Base-by-base conservation (phyloP, 2,329 filamentous ascomycete species). In the Phyllosticta capitalensis region DNA sequence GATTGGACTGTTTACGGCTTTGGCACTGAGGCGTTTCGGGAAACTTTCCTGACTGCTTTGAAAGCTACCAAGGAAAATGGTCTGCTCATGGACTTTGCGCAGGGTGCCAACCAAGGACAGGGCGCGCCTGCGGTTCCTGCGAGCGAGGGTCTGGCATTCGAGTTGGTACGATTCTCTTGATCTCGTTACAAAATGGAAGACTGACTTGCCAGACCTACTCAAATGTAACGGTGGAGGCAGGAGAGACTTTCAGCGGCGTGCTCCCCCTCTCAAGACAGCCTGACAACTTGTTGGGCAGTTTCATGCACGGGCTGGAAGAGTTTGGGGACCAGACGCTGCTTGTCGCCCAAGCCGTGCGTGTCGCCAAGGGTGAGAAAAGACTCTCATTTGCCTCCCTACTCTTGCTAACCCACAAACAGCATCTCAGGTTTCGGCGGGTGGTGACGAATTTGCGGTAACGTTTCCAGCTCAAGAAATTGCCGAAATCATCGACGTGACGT, bases 81-180 rank as follows among this genome's bases (percentile, higher is more conserved):
- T 0, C 52, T 79, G 9, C 58, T 74, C 4, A 71, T 81, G 64
- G 78, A 81, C 62, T 77, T 78, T 63, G 68, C 74, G 0, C 54
- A 80, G 1, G 78, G 78, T 0, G 74, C 78, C 0, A 78, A 78
- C 61, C 75, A 78, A 63, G 79, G 78, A 3, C 70, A 74, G 52
- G 79, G 79, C 14, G 75, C 79, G 2, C 78, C 78, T 0, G 66
- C 69, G 17, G 59, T 63, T n/a, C 61, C 63, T 3, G 52, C 7
- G 3, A 62, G 62, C 0, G 52, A 28, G 5, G 66, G 66, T 1
- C 56, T 67, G 5, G 62, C 65, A 6, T 57, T 63, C 1, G 51
- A 67, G 53, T 54, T 66, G 59, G 61, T 61, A 54, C 38, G 24
- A 9, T 52, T 17, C 20, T 22, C 24, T n/a, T 49, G 26, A 9